These are phyloP conservation scores for Metrosideros polymorpha DNA, from an alignment of 441 rosid species.

Conservation along the genomic window DNA sequence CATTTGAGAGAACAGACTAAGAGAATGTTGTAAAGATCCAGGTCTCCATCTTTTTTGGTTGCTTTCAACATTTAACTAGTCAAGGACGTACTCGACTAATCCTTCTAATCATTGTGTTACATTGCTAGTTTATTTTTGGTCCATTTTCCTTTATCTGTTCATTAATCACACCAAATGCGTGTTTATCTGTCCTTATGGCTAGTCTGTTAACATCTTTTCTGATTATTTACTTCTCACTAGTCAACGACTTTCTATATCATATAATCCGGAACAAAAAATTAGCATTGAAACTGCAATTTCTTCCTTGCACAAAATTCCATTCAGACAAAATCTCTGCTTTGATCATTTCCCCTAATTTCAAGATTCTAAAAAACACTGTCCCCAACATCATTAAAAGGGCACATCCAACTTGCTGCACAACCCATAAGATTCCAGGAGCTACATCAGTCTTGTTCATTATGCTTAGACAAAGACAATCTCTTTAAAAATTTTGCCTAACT, in stretches of 20 bases:
- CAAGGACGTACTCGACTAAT: neutral
- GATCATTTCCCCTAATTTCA: neutral
- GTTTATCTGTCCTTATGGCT: neutral
- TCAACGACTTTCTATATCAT: neutral
- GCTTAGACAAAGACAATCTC: neutral
- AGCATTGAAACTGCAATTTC: neutral
- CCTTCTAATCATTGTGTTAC: neutral
- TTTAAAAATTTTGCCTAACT: neutral
- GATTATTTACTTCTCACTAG: neutral
- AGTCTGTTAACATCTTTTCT: neutral
- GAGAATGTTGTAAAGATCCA: neutral
- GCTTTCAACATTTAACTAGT: neutral
- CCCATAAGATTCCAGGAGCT: neutral
- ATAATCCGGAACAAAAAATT: neutral
- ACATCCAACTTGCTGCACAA: neutral
- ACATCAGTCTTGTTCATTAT: neutral
- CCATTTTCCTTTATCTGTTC: neutral
- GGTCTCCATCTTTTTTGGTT: neutral
- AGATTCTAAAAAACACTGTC: neutral
- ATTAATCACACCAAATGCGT: neutral
- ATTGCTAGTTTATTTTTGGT: neutral
- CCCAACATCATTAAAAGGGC: neutral
- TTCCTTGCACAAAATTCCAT: neutral
- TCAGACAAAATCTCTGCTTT: neutral
- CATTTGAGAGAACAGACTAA: neutral